These are phyloP conservation scores for Petasospora rhodanensis DNA, from an alignment of 1,139 yeast genomes.

Conservation along the genomic window DNA sequence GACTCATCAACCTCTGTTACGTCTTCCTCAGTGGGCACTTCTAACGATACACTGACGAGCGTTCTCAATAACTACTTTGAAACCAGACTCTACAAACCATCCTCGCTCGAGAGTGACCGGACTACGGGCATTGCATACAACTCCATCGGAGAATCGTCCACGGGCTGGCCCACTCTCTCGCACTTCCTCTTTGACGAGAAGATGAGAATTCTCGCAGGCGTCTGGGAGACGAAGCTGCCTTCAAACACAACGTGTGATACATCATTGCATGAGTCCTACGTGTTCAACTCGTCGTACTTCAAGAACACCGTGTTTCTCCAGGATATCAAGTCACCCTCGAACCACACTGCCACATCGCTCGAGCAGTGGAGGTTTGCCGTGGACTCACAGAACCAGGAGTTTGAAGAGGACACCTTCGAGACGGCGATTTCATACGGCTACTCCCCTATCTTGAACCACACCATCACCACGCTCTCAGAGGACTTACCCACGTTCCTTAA, in stretches of 20 bases:
- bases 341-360: constrained; percentile 15
- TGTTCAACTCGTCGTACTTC: constrained; percentile 16
- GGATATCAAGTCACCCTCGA: not conserved
- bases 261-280: constrained; percentile 8
- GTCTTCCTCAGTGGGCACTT: constrained; percentile 6
- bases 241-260: constrained; percentile 19
- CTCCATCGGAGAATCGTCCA: constrained; percentile 15
- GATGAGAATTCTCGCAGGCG: constrained; percentile 35
- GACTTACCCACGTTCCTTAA: constrained; percentile 30
- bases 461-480: constrained; percentile 26
- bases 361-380: constrained; percentile 37
- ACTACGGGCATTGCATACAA: constrained; percentile 19
- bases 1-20: constrained; percentile 1
- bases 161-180: constrained; percentile 40
- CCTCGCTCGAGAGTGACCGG: constrained; percentile 26
- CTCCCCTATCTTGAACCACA: constrained; percentile 51
- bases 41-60: constrained; percentile 19
- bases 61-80: constrained; percentile 19
- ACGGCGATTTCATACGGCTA: constrained; percentile 49
- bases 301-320: not conserved
- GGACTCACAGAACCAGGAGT: constrained; percentile 29
- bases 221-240: constrained; percentile 14
- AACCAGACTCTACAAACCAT: constrained; percentile 32
- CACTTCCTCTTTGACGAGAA: constrained; percentile 39
- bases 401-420: constrained; percentile 32